A percentile compares a stretch with the other conserved stretches of the same genome.
Evolutionary conservation across 805 yeast species (phyloP).

Genomic region (Cephaloascus fragrans): DNA sequence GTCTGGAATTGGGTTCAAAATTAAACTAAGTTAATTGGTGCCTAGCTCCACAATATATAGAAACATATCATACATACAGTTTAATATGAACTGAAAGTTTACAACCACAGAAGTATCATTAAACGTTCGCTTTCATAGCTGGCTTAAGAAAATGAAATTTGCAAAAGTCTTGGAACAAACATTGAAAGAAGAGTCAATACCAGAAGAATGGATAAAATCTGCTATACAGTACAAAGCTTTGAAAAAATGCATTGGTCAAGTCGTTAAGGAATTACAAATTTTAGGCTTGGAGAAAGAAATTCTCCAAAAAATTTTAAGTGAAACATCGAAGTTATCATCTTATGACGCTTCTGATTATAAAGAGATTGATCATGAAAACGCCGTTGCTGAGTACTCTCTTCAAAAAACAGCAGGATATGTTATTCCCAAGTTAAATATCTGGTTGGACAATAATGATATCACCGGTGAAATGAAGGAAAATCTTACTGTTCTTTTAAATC

Average conservation of each 20-base stretch:
- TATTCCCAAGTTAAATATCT: slow-evolving; percentile 27
- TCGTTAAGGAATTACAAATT: slow-evolving; percentile 52
- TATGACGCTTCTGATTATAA: slow-evolving; percentile 11
- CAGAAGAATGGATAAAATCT: slow-evolving; percentile 55
- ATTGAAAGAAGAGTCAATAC: slow-evolving; percentile 49
- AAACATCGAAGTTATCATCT: neutral
- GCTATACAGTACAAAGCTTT: slow-evolving; percentile 67
- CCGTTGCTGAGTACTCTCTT: slow-evolving; percentile 31
- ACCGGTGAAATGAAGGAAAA: slow-evolving; percentile 18
- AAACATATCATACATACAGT: too few relatives aligned
- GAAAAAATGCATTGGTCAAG: slow-evolving; percentile 56
- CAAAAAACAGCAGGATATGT: slow-evolving; percentile 12
- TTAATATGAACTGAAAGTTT: too few relatives aligned
- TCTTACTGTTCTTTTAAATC: slow-evolving; percentile 12
- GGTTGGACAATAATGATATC: slow-evolving; percentile 16
- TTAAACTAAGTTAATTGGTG: too few relatives aligned
- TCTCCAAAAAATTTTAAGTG: slow-evolving; percentile 3
- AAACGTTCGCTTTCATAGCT: too few relatives aligned
- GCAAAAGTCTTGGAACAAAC: slow-evolving; percentile 63
- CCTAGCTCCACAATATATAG: too few relatives aligned
- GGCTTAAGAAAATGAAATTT: slow-evolving; percentile 61
- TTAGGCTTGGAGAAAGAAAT: slow-evolving; percentile 46
- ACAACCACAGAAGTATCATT: too few relatives aligned
- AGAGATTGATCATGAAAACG: slow-evolving; percentile 26
- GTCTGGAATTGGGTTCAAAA: too few relatives aligned